Evolutionary conservation across 2,329 filamentous ascomycete genomes (phyloP).

Genomic region (Fusarium miscanthi): DNA sequence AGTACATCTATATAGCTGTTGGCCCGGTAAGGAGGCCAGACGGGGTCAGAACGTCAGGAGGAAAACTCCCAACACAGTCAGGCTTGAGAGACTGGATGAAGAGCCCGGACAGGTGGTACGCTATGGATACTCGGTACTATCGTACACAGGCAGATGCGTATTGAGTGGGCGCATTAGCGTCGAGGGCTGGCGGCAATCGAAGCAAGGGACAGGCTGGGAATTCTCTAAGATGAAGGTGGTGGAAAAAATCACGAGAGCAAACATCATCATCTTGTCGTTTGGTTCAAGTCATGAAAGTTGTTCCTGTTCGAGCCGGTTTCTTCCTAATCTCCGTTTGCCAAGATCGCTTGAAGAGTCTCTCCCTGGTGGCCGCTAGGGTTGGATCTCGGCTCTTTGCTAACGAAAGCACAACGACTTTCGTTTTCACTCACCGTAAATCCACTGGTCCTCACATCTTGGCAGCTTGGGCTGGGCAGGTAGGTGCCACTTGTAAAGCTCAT

Average conservation of each 20-base stretch:
- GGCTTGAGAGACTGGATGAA: conserved; percentile 21
- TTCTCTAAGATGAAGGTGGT: conserved; percentile 1
- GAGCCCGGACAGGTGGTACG: conserved; percentile 1
- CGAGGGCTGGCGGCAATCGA: conserved; percentile 23
- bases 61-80: neutral
- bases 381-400: conserved; percentile 38
- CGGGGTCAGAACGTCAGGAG: neutral
- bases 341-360: conserved; percentile 33
- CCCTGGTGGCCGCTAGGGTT: conserved; percentile 12
- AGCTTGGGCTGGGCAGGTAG: neutral
- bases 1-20: conserved; percentile 17
- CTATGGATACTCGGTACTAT: neutral
- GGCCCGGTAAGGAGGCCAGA: conserved; percentile 14
- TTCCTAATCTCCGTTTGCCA: conserved; percentile 28
- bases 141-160: conserved; percentile 17
- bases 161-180: conserved; percentile 47
- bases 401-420: conserved; percentile 6
- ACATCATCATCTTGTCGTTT: conserved; percentile 1
- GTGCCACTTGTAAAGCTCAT: conserved; percentile 16
- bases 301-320: conserved; percentile 14
- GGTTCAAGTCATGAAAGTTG: neutral
- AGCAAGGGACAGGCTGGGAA: conserved; percentile 35
- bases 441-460: conserved; percentile 27
- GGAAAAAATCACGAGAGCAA: conserved; percentile 11
- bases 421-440: conserved; percentile 37